Evolutionary conservation across 495 filamentous ascomycete species (phyloP).

Genomic region (Aspergillus egyptiacus): DNA sequence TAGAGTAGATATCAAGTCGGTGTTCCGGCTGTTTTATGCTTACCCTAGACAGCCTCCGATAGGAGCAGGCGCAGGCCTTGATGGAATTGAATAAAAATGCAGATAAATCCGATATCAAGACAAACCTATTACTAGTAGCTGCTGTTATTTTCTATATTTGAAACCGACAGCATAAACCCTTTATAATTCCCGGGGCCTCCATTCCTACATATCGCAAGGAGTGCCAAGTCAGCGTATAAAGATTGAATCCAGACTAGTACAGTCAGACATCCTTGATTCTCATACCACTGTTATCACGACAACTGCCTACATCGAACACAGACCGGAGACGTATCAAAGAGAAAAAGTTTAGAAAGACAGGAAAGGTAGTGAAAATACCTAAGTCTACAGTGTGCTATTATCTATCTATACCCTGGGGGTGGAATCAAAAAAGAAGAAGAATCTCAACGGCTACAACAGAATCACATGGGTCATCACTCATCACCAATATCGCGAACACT

Average conservation of each 20-base stretch:
- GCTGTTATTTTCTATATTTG: too few relatives aligned
- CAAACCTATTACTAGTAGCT: too few relatives aligned
- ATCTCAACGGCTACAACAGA: neutral
- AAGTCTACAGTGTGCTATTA: neutral
- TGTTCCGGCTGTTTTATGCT: neutral
- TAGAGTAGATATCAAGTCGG: neutral
- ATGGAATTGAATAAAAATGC: neutral
- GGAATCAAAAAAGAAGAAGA: too few relatives aligned
- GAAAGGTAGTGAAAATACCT: neutral
- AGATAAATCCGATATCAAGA: neutral
- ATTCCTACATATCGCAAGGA: too few relatives aligned
- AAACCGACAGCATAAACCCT: too few relatives aligned
- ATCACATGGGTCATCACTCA: constrained; percentile 11
- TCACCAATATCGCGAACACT: constrained; percentile 31
- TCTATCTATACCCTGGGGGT: neutral
- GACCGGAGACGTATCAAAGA: too few relatives aligned
- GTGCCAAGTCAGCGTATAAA: too few relatives aligned
- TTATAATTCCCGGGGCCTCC: neutral
- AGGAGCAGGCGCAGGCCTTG: neutral
- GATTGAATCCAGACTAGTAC: too few relatives aligned
- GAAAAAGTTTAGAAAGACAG: too few relatives aligned
- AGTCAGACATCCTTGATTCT: too few relatives aligned
- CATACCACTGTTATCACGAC: too few relatives aligned
- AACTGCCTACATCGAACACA: too few relatives aligned
- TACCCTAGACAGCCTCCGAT: neutral